Evolutionary conservation across 495 filamentous ascomycete species (phyloP), one percentile per base, ranked within the genome.

Genomic region (Physcia stellaris): DNA sequence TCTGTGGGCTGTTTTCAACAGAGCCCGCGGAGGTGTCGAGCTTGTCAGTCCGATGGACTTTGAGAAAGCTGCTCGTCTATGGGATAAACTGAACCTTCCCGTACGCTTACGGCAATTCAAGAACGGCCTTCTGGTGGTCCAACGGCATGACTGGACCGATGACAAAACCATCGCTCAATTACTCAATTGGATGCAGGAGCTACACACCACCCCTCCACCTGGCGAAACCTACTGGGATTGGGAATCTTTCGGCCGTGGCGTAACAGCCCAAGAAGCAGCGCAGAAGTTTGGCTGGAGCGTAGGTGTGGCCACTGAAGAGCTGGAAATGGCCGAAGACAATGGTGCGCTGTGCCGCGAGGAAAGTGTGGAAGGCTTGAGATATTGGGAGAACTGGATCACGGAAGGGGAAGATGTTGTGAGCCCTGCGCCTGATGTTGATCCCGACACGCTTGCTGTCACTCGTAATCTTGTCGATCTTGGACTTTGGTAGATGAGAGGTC

Each of bases 271-370:
- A 48, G 87, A 95, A 53, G 72, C 73, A 0, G 90, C 90, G 1
- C 84, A 93, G 58, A 68, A 71, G 35, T 99, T 99, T 61, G 84
- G 86, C 17, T 99, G 90, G 90, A 96, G 90, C 55, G 80, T 99
- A 12, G 92, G 92, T n/a, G 90, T 99, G 16, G 92, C 90, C 3
- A 77, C 75, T 37, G 92, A 96, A 53, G 92, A 96, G 57, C 60
- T 99, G 22, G 86, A 94, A 58, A 95, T 96, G 90, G 90, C 90
- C 4, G 86, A 86, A 55, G 83, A 92, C 56, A 75, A 70, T 46
- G 90, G 92, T 0, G 72, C 75, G 10, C 56, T 93, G 17, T 90
- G 84, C 54, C 73, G 84, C 39, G 85, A 93, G 50, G 83, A 85
- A 45, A 72, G 84, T 4, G 73, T 88, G 22, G 84, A 90, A 53